These are phyloP conservation scores for Kazachstania taianensis DNA, from an alignment of 805 yeast genomes.

Conservation along the genomic window DNA sequence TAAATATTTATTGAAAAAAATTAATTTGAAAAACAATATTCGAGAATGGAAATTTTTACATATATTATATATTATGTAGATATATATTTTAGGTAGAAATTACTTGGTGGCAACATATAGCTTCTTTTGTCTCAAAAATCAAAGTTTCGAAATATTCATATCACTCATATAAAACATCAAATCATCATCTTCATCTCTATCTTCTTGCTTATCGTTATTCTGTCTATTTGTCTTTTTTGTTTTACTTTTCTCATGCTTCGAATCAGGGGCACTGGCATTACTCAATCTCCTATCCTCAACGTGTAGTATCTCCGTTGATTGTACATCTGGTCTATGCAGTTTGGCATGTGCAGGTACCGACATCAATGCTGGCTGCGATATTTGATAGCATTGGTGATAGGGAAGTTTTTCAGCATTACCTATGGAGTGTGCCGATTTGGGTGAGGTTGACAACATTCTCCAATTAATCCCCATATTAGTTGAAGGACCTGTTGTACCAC, in stretches of 20 bases:
- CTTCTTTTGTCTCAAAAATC: too few species aligned
- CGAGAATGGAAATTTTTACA: too few species aligned
- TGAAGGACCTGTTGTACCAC: slow-evolving; percentile 2
- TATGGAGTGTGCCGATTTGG: slow-evolving; percentile 22
- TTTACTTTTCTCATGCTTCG: not conserved
- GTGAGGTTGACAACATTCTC: slow-evolving; percentile 14
- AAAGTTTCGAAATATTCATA: too few species aligned
- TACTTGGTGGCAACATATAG: too few species aligned
- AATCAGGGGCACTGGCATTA: not conserved
- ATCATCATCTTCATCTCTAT: slow-evolving; percentile 52
- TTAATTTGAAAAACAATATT: too few species aligned
- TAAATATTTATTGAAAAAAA: too few species aligned
- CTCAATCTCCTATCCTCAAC: slow-evolving; percentile 6
- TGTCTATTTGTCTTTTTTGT: not conserved
- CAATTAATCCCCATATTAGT: not conserved
- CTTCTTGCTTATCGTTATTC: slow-evolving; percentile 24
- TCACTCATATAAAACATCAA: slow-evolving; percentile 65
- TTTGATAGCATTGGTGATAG: slow-evolving; percentile 21
- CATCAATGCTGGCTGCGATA: slow-evolving; percentile 26
- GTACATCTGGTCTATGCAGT: slow-evolving; percentile 22
- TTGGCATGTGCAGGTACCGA: slow-evolving; percentile 28
- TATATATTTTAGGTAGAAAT: too few species aligned
- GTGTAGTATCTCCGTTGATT: slow-evolving; percentile 12
- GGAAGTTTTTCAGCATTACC: slow-evolving; percentile 17
- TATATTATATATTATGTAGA: too few species aligned